phyloP scores from a whole-genome alignment of 1,284 basidiomycete species.

The Leccinum glutinopallens region DNA sequence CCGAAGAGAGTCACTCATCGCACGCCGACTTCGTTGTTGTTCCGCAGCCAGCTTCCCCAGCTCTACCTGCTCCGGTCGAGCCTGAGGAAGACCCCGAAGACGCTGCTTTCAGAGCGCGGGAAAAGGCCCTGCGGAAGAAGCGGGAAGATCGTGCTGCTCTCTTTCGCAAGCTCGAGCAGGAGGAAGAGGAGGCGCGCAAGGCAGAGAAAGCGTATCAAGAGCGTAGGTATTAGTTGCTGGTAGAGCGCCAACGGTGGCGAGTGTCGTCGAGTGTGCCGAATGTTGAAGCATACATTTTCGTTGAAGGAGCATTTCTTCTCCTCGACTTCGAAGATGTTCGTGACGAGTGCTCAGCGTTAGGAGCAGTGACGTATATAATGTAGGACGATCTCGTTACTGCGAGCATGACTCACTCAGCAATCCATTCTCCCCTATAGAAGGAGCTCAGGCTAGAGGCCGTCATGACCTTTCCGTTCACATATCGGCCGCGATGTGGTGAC shows the following conservation, averaged over 20 bases:
- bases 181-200: constrained; percentile 68
- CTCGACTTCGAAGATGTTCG: too few species aligned
- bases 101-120: constrained; percentile 57
- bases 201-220: constrained; percentile 64
- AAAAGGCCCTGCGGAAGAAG: constrained; percentile 66
- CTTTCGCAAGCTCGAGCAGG: constrained; percentile 66
- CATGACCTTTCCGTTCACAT: too few species aligned
- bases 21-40: constrained; percentile 25
- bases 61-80: constrained; percentile 33
- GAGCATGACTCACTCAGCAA: too few species aligned
- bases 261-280: constrained; percentile 12
- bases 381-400: too few species aligned
- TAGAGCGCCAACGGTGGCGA: constrained; percentile 36
- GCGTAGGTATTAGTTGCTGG: constrained; percentile 45
- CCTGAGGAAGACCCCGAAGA: constrained; percentile 65
- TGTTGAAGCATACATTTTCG: too few species aligned
- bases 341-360: too few species aligned
- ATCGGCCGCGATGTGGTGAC: too few species aligned
- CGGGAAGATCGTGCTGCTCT: constrained; percentile 66
- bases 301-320: too few species aligned
- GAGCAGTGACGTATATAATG: too few species aligned
- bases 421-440: too few species aligned
- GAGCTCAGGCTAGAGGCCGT: too few species aligned
- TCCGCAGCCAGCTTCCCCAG: constrained; percentile 32
- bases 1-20: constrained; percentile 35